Conservation (phyloP, 78 protist species). For the Goniomonas avonlea region DNA sequence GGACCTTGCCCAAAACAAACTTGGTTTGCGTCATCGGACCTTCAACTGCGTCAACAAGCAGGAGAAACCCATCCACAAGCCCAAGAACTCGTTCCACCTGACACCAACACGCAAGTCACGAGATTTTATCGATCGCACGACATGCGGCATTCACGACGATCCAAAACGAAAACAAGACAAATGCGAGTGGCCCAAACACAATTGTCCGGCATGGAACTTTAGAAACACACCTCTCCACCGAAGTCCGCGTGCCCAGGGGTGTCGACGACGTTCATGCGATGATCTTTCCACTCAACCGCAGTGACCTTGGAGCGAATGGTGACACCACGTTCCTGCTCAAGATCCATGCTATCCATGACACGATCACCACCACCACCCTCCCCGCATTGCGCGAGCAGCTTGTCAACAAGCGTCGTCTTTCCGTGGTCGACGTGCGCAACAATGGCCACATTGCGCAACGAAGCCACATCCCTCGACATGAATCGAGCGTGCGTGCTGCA, state of each 20-base stretch:
- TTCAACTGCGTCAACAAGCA: conserved; percentile 85
- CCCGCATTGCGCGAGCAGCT: background rate
- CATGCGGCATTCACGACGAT: too few species aligned
- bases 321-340: conserved; percentile 22
- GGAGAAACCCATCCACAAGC: conserved; percentile 76
- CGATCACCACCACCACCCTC: conserved; percentile 5
- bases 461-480: too few species aligned
- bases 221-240: conserved; percentile 22
- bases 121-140: too few species aligned
- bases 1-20: conserved; percentile 68
- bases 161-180: too few species aligned
- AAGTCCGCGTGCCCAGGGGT: conserved; percentile 30
- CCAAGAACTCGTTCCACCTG: conserved; percentile 63
- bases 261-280: background rate
- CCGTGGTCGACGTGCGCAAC: conserved; percentile 34
- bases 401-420: conserved; percentile 25
- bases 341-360: background rate
- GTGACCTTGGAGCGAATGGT: conserved; percentile 11
- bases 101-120: too few species aligned
- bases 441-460: conserved; percentile 3
- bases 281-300: background rate
- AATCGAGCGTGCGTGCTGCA: too few species aligned
- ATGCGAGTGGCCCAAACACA: background rate
- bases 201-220: background rate
- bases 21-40: conserved; percentile 85